Evolutionary conservation across 2,329 filamentous ascomycete species (phyloP).

Genomic region (Fusarium sororula): DNA sequence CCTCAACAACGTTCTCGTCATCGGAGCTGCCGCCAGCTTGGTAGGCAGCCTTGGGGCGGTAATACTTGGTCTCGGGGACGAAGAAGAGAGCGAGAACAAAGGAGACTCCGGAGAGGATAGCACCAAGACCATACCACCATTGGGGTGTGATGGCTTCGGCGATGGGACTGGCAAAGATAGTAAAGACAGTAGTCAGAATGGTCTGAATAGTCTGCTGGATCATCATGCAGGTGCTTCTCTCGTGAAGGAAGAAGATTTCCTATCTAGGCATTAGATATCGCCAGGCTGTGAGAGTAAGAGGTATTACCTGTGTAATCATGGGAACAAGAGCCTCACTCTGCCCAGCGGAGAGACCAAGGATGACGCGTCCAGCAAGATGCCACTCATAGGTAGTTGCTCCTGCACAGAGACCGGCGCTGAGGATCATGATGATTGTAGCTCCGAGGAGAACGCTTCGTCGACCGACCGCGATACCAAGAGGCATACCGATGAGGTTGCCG

Average conservation of each 20-base stretch:
- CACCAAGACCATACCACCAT: slow-evolving; percentile 20
- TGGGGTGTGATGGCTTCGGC: slow-evolving; percentile 5
- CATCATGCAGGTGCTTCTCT: slow-evolving; percentile 32
- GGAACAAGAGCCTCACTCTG: slow-evolving; percentile 30
- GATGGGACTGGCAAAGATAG: slow-evolving; percentile 14
- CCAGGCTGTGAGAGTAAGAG: accelerated
- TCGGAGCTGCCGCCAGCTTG: slow-evolving; percentile 2
- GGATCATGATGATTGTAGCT: slow-evolving; percentile 34
- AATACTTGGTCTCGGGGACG: slow-evolving; percentile 15
- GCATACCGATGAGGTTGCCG: slow-evolving; percentile 37
- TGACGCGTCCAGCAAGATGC: slow-evolving; percentile 29
- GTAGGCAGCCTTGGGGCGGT: slow-evolving; percentile 5
- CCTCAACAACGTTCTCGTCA: not conserved
- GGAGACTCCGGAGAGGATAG: slow-evolving; percentile 2
- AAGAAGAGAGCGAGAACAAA: slow-evolving; percentile 7
- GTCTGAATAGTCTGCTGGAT: slow-evolving; percentile 35
- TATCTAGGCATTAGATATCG: not conserved
- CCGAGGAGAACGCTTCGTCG: slow-evolving; percentile 34
- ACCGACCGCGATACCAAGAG: slow-evolving; percentile 32
- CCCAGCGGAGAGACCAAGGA: slow-evolving; percentile 31
- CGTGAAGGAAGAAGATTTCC: slow-evolving; percentile 38
- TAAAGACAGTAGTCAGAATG: slow-evolving; percentile 21
- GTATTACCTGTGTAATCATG: slow-evolving; percentile 14
- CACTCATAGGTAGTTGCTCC: slow-evolving; percentile 32
- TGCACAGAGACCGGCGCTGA: slow-evolving; percentile 29